Evolutionary conservation across 208 protist genomes (phyloP).

Genomic region (Trypanosoma scelopori): DNA sequence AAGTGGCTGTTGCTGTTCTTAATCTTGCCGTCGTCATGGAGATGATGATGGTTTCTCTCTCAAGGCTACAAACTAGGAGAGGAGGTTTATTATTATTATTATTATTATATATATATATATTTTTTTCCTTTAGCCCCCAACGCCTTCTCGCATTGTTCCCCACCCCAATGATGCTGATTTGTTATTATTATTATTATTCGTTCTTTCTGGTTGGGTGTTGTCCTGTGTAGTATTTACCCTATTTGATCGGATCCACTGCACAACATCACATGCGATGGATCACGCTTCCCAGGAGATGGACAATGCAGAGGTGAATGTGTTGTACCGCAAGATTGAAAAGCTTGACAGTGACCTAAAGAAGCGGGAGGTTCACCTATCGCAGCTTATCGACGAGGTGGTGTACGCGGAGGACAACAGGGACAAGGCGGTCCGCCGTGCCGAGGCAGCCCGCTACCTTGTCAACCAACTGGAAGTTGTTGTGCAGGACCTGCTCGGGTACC

Average conservation of each 20-base stretch:
- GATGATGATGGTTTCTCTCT: too few species aligned
- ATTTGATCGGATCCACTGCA: slow-evolving; percentile 9
- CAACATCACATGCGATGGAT: not conserved
- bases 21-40: too few species aligned
- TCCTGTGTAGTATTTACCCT: slow-evolving; percentile 9
- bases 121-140: slow-evolving; percentile 13
- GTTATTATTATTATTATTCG: too few species aligned
- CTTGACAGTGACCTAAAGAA: slow-evolving; percentile 47
- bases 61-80: too few species aligned
- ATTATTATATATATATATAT: not conserved
- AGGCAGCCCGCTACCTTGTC: slow-evolving; percentile 35
- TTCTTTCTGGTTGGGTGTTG: too few species aligned
- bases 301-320: slow-evolving; percentile 18
- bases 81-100: too few species aligned
- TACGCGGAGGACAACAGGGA: slow-evolving; percentile 49
- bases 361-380: slow-evolving; percentile 70
- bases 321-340: slow-evolving; percentile 27
- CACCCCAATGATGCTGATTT: too few species aligned
- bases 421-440: slow-evolving; percentile 34
- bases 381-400: slow-evolving; percentile 79
- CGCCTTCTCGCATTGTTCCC: not conserved
- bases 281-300: not conserved
- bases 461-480: slow-evolving; percentile 32
- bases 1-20: too few species aligned
- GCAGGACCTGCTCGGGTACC: slow-evolving; percentile 47